These are phyloP conservation scores for Straminergon stramineum DNA, from an alignment of 225 moss, liverwort and hornwort species.

Conservation along the genomic window DNA sequence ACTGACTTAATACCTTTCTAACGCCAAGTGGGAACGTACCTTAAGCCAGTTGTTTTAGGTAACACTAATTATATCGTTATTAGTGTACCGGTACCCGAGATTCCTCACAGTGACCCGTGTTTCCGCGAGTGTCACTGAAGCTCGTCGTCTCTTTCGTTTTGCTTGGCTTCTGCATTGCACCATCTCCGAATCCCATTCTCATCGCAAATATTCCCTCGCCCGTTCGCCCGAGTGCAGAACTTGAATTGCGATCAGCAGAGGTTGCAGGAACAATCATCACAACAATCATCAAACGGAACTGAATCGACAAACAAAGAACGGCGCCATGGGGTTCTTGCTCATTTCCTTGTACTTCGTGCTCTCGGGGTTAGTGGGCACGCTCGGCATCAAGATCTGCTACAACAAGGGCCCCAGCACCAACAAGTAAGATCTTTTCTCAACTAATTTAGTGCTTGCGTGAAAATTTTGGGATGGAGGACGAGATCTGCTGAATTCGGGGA, in stretches of 20 bases:
- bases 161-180: not conserved
- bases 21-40: no score
- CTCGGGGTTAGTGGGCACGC: constrained; percentile 34
- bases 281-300: not conserved
- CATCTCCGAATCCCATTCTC: not conserved
- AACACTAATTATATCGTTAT: not conserved
- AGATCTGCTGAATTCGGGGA: not conserved
- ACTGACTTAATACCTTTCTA: no score
- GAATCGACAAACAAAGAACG: not conserved
- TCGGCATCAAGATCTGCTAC: constrained; percentile 44
- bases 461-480: not conserved
- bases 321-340: constrained; percentile 46
- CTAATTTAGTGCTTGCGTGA: not conserved
- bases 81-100: not conserved
- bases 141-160: not conserved
- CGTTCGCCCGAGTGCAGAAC: not conserved
- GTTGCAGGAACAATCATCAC: not conserved
- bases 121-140: not conserved
- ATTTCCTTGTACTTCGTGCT: constrained; percentile 49
- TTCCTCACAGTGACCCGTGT: not conserved
- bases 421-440: constrained; percentile 29
- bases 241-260: not conserved
- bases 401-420: constrained; percentile 67
- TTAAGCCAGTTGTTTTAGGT: not conserved
- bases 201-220: not conserved